Evolutionary conservation across 2,329 filamentous ascomycete species (phyloP), one percentile per base, ranked within the genome.

Genomic region (Endoconidiophora laricicola): DNA sequence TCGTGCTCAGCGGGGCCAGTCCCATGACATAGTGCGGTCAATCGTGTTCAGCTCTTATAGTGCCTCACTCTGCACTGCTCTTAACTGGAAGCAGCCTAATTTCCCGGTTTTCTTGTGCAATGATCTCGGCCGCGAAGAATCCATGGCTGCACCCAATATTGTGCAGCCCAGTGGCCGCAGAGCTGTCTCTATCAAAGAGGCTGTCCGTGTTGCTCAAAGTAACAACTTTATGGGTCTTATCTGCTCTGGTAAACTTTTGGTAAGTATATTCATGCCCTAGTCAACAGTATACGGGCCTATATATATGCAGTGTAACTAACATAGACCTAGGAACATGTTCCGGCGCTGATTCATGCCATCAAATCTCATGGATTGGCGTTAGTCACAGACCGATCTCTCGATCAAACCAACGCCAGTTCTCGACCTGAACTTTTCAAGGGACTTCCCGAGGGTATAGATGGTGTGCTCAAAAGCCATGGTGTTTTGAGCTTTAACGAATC

Each of bases 11-110:
- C 67, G 75, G 58, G 75, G 58, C 55, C 86, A 63, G 55, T 79
- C 77, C 1, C 79, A 85, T 6, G 79, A 86, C 49, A 77, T 80
- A 14, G 80, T 91, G 57, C 74, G 88, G 39, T 94, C 86, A 10
- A 81, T 98, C 48, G 86, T 95, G 9, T 95, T 98, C 63, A 93
- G 86, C 58, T 94, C 86, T 20, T 94, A 90, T 65, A 95, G 94
- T 61, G 73, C 85, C 10, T 83, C 81, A 55, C 76, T 96, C 18
- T 98, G 91, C 66, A 93, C 86, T 14, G 88, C 90, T 4, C 68
- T 98, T 58, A 98, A 98, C 65, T 98, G 91, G 91, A 98, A 98
- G 65, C 91, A 98, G 64, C 91, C 91, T 2, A 98, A 96, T 61
- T 98, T 94, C 62, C 91, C 91, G 0, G 86, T 96, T 0, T 84